Evolutionary conservation across 106 monocot genomes (phyloP).

Genomic region (Dactylorhiza incarnata): DNA sequence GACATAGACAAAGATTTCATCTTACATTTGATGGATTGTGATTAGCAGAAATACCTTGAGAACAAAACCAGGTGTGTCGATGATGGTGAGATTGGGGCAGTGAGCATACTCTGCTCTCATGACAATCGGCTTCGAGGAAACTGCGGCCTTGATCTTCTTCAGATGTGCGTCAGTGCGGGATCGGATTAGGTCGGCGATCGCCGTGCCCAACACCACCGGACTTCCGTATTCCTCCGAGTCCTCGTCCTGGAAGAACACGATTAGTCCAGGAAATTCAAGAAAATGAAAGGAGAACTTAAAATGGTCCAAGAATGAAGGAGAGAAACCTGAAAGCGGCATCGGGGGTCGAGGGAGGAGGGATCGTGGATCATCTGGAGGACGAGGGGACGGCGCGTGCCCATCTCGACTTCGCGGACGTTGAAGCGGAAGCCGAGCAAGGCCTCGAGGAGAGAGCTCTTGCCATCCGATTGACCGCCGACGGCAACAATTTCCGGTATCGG

Average conservation of each 20-base stretch:
- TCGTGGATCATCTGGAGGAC: constrained; percentile 99
- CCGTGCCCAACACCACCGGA: constrained; percentile 59
- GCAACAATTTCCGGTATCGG: constrained; percentile 98
- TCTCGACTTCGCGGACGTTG: constrained; percentile 97
- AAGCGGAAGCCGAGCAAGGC: constrained; percentile 95
- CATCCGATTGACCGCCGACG: constrained; percentile 90
- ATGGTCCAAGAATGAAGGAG: not conserved
- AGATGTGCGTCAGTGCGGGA: constrained; percentile 79
- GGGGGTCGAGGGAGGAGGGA: constrained; percentile 69
- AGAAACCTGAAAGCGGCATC: constrained; percentile 87
- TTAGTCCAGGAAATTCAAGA: not conserved
- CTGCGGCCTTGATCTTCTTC: constrained; percentile 61
- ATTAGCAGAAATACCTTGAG: constrained; percentile 53
- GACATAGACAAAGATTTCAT: not conserved
- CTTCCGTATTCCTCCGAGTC: constrained; percentile 96
- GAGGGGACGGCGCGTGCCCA: constrained; percentile 95
- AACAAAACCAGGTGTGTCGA: constrained; percentile 98
- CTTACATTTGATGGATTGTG: not conserved
- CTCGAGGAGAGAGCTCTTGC: constrained; percentile 94
- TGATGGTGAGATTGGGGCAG: constrained; percentile 95
- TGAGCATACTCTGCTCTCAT: constrained; percentile 98
- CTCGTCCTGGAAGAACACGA: constrained; percentile 52
- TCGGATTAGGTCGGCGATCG: constrained; percentile 83
- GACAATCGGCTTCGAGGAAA: constrained; percentile 84
- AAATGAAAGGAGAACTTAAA: not conserved